Evolutionary conservation across 2,329 filamentous ascomycete species (phyloP).

Genomic region (Leptographium wingfieldii): DNA sequence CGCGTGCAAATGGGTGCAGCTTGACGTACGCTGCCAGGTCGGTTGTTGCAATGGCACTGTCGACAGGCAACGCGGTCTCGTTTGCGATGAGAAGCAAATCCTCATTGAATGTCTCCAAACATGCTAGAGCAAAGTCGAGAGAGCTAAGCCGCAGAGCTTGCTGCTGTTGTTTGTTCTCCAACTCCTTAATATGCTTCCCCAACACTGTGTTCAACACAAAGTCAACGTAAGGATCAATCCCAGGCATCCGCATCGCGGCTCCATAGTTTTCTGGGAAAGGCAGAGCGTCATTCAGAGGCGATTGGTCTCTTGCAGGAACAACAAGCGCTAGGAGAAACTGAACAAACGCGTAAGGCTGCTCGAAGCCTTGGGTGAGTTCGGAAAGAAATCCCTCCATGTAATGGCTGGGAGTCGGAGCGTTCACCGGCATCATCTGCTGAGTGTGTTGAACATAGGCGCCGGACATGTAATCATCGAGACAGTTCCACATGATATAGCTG

Average conservation of each 20-base stretch:
- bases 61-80: slow-evolving; percentile 61
- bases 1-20: slow-evolving; percentile 81
- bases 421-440: slow-evolving; percentile 18
- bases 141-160: slow-evolving; percentile 67
- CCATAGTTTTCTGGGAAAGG: slow-evolving; percentile 83
- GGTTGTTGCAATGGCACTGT: slow-evolving; percentile 59
- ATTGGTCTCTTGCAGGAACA: slow-evolving; percentile 47
- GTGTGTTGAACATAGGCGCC: slow-evolving; percentile 34
- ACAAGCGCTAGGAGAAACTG: slow-evolving; percentile 62
- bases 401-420: slow-evolving; percentile 18
- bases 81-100: slow-evolving; percentile 79
- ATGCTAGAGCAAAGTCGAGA: slow-evolving; percentile 69
- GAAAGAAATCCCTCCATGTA: slow-evolving; percentile 54
- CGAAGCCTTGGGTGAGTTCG: slow-evolving; percentile 65
- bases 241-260: slow-evolving; percentile 58
- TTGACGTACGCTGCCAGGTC: slow-evolving; percentile 70
- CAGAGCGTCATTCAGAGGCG: slow-evolving; percentile 57
- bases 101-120: slow-evolving; percentile 83
- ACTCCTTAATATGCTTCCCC: slow-evolving; percentile 40
- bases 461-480: slow-evolving; percentile 68
- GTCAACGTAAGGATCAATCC: slow-evolving; percentile 87
- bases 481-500: slow-evolving; percentile 65
- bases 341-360: slow-evolving; percentile 77
- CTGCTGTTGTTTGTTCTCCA: slow-evolving; percentile 52
- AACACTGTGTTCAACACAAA: slow-evolving; percentile 76